Percentiles rank a stretch among this genome's conserved stretches.
Evolutionary conservation across 441 rosid genomes (phyloP).

Genomic region (Mallotus repandus): DNA sequence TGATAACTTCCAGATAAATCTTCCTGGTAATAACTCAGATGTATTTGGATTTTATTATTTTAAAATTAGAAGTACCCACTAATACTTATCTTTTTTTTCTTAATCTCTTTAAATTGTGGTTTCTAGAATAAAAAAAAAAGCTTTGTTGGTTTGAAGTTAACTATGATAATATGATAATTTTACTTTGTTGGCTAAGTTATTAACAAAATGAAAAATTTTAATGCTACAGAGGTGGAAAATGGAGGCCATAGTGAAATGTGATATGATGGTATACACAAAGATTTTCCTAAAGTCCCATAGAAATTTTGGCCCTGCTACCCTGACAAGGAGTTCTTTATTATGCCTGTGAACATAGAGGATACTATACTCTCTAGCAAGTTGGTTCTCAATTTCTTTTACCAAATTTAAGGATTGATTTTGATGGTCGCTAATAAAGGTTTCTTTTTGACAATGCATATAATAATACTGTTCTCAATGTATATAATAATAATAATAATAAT

Average conservation of each 20-base stretch:
- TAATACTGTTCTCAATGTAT: too few relatives aligned
- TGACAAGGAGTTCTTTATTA: conserved; percentile 94
- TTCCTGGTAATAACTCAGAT: neutral
- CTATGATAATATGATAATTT: neutral
- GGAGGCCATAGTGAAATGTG: conserved; percentile 85
- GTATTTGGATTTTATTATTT: neutral
- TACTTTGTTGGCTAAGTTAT: conserved; percentile 23
- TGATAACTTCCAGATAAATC: neutral
- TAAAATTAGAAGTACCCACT: neutral
- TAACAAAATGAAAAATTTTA: conserved; percentile 11
- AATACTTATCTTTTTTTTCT: neutral
- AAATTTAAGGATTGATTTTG: too few relatives aligned
- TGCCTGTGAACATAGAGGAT: conserved; percentile 95
- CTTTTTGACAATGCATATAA: too few relatives aligned
- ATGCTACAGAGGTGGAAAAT: conserved; percentile 88
- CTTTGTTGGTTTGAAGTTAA: neutral
- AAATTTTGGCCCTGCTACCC: conserved; percentile 91
- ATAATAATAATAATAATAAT: too few relatives aligned
- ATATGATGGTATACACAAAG: conserved; percentile 94
- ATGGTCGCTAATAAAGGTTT: too few relatives aligned
- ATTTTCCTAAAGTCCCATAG: conserved; percentile 82
- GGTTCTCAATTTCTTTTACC: conserved; percentile 20
- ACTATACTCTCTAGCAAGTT: conserved; percentile 99
- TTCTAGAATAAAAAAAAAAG: neutral
- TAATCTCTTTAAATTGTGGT: neutral